These are phyloP conservation scores for Fonsecaea multimorphosa DNA, from an alignment of 2,329 filamentous ascomycete genomes.

Conservation along the genomic window DNA sequence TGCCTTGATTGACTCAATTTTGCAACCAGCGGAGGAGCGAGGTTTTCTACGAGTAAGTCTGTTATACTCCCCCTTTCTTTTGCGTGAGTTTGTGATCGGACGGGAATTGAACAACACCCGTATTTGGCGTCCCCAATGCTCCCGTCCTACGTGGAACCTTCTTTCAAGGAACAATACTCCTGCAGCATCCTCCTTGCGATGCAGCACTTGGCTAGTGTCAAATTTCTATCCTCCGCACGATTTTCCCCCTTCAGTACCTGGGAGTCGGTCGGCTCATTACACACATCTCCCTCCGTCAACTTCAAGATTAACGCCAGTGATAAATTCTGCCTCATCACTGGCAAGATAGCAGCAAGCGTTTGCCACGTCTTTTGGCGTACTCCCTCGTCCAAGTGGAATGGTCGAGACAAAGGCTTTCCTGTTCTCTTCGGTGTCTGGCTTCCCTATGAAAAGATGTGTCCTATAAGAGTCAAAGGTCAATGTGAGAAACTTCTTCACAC, in stretches of 20 bases:
- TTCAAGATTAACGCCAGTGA: conserved; percentile 52
- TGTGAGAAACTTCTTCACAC: neutral
- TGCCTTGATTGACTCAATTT: neutral
- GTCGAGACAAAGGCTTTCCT: conserved; percentile 50
- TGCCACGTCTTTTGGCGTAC: conserved; percentile 66
- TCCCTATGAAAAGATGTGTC: conserved; percentile 50
- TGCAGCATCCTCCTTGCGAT: neutral
- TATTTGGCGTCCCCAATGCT: neutral
- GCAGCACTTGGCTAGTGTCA: neutral
- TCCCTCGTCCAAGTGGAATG: conserved; percentile 52
- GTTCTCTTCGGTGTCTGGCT: conserved; percentile 55
- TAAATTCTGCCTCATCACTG: conserved; percentile 73
- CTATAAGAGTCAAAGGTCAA: conserved; percentile 8
- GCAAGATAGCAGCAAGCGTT: conserved; percentile 74
- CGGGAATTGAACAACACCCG: too few species aligned
- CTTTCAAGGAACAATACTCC: neutral
- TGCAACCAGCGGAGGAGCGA: neutral
- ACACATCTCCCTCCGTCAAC: conserved; percentile 39
- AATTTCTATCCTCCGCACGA: neutral
- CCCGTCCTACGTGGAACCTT: neutral
- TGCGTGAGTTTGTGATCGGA: too few species aligned
- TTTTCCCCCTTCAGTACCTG: neutral
- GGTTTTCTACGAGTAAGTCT: too few species aligned
- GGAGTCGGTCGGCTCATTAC: neutral
- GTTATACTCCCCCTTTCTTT: too few species aligned